Conservation (phyloP, 2,329 filamentous ascomycete genomes). For the Monosporascus cannonballus region DNA sequence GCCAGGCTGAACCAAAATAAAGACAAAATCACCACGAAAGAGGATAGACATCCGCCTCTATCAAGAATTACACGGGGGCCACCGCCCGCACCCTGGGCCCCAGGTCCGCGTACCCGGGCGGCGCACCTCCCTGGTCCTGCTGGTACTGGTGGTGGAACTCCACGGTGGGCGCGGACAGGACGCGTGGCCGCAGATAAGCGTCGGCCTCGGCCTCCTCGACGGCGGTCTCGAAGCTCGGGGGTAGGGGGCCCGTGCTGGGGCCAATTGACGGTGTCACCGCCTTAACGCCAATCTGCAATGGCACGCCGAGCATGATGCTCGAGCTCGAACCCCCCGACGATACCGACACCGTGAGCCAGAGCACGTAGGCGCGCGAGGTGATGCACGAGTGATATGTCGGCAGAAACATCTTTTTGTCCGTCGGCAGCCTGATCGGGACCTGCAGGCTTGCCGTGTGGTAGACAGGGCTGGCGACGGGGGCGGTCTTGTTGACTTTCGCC, state of each 20-base stretch:
- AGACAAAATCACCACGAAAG: no score
- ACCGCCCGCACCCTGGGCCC: background rate
- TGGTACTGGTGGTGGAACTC: constrained; percentile 17
- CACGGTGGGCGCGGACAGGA: constrained; percentile 28
- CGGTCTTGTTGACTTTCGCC: constrained; percentile 6
- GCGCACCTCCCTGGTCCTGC: constrained; percentile 13
- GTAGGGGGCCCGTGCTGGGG: constrained; percentile 14
- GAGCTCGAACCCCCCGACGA: constrained; percentile 34
- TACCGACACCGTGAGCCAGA: constrained; percentile 38
- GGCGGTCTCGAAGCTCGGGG: constrained; percentile 45
- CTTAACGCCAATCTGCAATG: constrained; percentile 46
- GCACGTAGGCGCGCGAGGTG: constrained; percentile 47
- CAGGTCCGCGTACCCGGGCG: constrained; percentile 29
- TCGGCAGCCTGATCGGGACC: constrained; percentile 43
- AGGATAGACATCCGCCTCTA: no score
- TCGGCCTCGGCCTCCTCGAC: constrained; percentile 41
- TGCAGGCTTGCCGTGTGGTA: constrained; percentile 36
- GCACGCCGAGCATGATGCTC: constrained; percentile 38
- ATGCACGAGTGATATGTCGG: constrained; percentile 56
- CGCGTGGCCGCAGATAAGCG: constrained; percentile 34
- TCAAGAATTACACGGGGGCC: no score
- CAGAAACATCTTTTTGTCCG: constrained; percentile 42
- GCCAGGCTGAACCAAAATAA: no score
- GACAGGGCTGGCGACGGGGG: constrained; percentile 22
- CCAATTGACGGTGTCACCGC: background rate